Conservation (phyloP, 2,329 filamentous ascomycete genomes). For the Fusarium tuaranense region DNA sequence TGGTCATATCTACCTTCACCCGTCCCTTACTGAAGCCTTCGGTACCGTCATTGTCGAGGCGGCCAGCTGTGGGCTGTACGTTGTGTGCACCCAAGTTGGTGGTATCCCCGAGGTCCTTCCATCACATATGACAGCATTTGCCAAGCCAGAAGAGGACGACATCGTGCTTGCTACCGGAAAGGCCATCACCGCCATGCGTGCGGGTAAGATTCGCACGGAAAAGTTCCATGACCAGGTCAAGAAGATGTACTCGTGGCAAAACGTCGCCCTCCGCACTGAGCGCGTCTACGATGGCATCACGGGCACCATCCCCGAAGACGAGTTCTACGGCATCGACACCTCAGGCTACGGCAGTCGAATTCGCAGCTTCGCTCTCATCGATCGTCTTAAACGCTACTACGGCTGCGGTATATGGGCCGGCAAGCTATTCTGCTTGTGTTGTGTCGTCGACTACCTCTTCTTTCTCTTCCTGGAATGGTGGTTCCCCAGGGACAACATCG, state of each 20-base stretch:
- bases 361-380: conserved; percentile 92
- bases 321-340: conserved; percentile 87
- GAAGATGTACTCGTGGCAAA: conserved; percentile 98
- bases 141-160: conserved; percentile 96
- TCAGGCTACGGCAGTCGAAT: conserved; percentile 77
- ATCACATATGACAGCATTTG: conserved; percentile 96
- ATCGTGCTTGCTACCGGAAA: conserved; percentile 89
- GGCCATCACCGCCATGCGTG: conserved; percentile 87
- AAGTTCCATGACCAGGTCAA: conserved; percentile 97
- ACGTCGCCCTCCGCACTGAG: conserved; percentile 93
- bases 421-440: conserved; percentile 95
- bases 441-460: conserved; percentile 92
- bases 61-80: conserved; percentile 93
- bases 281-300: conserved; percentile 95
- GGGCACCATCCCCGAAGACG: conserved; percentile 84
- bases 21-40: conserved; percentile 95
- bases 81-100: conserved; percentile 95
- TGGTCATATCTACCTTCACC: conserved; percentile 96
- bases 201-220: conserved; percentile 89
- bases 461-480: conserved; percentile 90
- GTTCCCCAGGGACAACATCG: conserved; percentile 87
- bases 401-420: conserved; percentile 99
- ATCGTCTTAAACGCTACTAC: conserved; percentile 95
- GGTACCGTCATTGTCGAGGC: conserved; percentile 98
- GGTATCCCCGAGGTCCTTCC: conserved; percentile 97